Evolutionary conservation across 2,329 filamentous ascomycete species (phyloP).

Genomic region (Dactylellina sp.): DNA sequence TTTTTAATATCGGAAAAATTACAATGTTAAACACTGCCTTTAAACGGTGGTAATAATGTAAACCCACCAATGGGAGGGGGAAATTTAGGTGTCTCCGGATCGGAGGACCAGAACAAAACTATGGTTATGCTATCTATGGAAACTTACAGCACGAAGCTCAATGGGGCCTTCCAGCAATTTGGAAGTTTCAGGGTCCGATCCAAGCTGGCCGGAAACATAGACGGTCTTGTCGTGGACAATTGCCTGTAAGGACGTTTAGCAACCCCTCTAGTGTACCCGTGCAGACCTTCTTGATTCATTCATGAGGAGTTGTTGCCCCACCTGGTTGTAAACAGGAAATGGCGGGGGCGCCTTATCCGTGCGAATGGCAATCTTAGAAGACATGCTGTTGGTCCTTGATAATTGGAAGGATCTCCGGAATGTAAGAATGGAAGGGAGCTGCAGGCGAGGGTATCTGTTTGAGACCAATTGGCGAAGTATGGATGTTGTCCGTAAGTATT

Average conservation of each 20-base stretch:
- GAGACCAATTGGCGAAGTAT: slow-evolving; percentile 25
- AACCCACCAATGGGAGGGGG: no score
- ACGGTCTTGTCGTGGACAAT: slow-evolving; percentile 74
- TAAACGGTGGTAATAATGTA: no score
- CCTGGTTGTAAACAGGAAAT: slow-evolving; percentile 55
- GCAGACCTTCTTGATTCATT: background rate
- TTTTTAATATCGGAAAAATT: background rate
- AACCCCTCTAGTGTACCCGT: slow-evolving; percentile 7
- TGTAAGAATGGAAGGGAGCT: slow-evolving; percentile 1
- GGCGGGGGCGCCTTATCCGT: slow-evolving; percentile 54
- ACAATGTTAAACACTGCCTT: no score
- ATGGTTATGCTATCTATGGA: no score
- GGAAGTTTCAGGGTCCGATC: slow-evolving; percentile 69
- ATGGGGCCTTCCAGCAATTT: slow-evolving; percentile 66
- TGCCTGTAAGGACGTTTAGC: slow-evolving; percentile 64
- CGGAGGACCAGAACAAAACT: no score
- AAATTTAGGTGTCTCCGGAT: no score
- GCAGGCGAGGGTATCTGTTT: background rate
- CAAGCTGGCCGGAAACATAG: slow-evolving; percentile 76
- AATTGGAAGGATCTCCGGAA: slow-evolving; percentile 4
- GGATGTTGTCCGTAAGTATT: slow-evolving; percentile 5
- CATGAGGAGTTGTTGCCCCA: slow-evolving; percentile 20
- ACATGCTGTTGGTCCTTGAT: slow-evolving; percentile 29
- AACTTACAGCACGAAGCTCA: slow-evolving; percentile 44
- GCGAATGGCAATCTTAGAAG: slow-evolving; percentile 41